Percentiles rank a stretch among this genome's conserved stretches.
Evolutionary conservation across 2,329 filamentous ascomycete genomes (phyloP).

Genomic region (Xylariaceae sp.): DNA sequence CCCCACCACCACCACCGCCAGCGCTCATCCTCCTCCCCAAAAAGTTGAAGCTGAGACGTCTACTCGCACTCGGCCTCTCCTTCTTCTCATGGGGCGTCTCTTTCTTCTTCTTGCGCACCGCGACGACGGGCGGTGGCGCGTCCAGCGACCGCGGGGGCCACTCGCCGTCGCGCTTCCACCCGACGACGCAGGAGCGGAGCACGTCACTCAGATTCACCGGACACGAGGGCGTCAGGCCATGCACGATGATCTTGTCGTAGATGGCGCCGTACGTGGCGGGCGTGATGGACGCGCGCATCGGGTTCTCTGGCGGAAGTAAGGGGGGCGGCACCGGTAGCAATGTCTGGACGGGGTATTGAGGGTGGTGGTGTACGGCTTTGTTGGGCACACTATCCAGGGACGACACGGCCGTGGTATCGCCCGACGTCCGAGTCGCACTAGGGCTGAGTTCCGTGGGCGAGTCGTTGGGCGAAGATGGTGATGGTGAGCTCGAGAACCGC

Average conservation of each 20-base stretch:
- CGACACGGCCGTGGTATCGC: constrained; percentile 35
- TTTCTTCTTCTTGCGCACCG: constrained; percentile 38
- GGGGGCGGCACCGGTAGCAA: constrained; percentile 69
- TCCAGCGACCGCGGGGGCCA: constrained; percentile 69
- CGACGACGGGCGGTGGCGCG: constrained; percentile 33
- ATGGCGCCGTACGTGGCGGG: constrained; percentile 72
- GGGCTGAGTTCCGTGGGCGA: constrained; percentile 29
- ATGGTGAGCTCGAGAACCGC: constrained; percentile 39
- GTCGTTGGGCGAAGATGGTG: constrained; percentile 30
- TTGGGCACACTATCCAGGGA: constrained; percentile 38
- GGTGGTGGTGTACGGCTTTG: constrained; percentile 33
- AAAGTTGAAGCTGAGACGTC: constrained; percentile 45
- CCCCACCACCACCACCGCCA: constrained; percentile 8
- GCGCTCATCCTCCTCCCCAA: constrained; percentile 34
- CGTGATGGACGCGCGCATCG: constrained; percentile 71
- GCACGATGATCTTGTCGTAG: constrained; percentile 82
- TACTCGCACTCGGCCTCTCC: constrained; percentile 28
- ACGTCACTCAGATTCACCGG: constrained; percentile 84
- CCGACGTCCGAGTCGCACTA: constrained; percentile 27
- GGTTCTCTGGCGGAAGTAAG: constrained; percentile 66
- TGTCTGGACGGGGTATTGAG: constrained; percentile 49
- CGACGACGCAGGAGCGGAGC: constrained; percentile 72
- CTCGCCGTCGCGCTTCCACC: constrained; percentile 89
- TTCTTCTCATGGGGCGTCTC: constrained; percentile 27
- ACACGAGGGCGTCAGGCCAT: constrained; percentile 74